These are phyloP conservation scores for Excoecaria cochinchinensis DNA, from an alignment of 345 rosid species.

Conservation along the genomic window DNA sequence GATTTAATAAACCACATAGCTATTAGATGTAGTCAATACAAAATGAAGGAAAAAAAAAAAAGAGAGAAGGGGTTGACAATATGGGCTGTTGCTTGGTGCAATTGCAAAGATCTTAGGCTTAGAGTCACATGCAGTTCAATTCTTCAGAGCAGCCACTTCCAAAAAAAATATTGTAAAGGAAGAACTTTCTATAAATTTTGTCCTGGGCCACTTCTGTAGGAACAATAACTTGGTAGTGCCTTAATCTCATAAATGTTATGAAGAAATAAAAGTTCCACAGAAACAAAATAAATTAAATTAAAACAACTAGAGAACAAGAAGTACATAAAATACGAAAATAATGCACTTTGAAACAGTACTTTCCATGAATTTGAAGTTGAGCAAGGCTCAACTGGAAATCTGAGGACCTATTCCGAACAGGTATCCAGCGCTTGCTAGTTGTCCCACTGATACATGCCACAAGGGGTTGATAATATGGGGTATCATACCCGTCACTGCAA, in stretches of 20 bases:
- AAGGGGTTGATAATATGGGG: slow-evolving; percentile 76
- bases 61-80: not conserved
- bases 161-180: not conserved
- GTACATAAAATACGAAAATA: not conserved
- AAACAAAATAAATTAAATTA: not conserved
- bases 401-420: slow-evolving; percentile 80
- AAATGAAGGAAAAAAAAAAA: not conserved
- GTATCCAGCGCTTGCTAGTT: slow-evolving; percentile 76
- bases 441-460: slow-evolving; percentile 77
- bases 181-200: not conserved
- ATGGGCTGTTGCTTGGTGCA: not conserved
- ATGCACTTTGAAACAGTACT: slow-evolving; percentile 43
- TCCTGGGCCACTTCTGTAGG: not conserved
- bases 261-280: not conserved
- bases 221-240: not conserved
- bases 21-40: not conserved
- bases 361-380: slow-evolving; percentile 81
- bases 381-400: slow-evolving; percentile 47
- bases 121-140: not conserved
- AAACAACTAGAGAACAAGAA: too few species aligned
- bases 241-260: not conserved
- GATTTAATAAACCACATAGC: slow-evolving; percentile 20
- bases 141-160: not conserved
- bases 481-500: slow-evolving; percentile 67
- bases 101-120: not conserved